Percentiles rank a stretch among this genome's conserved stretches.
These are phyloP conservation scores for Lactarius hengduanensis DNA, from an alignment of 768 basidiomycete species.

Conservation along the genomic window DNA sequence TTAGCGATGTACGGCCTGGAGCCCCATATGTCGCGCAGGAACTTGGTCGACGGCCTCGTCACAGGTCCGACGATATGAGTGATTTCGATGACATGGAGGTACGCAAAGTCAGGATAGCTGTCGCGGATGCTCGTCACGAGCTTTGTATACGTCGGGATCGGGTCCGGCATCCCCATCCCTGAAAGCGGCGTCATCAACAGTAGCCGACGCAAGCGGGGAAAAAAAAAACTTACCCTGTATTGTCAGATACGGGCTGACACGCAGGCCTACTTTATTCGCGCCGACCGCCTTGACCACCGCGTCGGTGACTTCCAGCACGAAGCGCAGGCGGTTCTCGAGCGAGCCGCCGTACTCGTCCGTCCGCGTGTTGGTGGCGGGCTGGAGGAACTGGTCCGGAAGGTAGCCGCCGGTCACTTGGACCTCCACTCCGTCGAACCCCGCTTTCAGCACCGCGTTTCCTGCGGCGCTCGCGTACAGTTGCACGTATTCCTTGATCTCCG, in stretches of 20 bases:
- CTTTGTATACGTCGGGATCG: slow-evolving; percentile 33
- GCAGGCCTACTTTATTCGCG: slow-evolving; percentile 37
- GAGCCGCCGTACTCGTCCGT: slow-evolving; percentile 49
- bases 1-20: slow-evolving; percentile 30
- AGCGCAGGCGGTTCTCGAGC: slow-evolving; percentile 44
- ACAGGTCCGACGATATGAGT: slow-evolving; percentile 5
- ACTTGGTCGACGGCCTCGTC: slow-evolving; percentile 26
- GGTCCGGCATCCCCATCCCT: slow-evolving; percentile 29
- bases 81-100: slow-evolving; percentile 38
- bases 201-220: too few relatives aligned
- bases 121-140: slow-evolving; percentile 32
- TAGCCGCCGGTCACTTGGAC: slow-evolving; percentile 35
- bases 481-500: slow-evolving; percentile 52
- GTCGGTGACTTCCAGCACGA: slow-evolving; percentile 41
- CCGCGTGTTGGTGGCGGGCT: slow-evolving; percentile 39
- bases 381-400: slow-evolving; percentile 41
- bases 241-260: slow-evolving; percentile 34
- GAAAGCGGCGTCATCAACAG: neutral
- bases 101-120: slow-evolving; percentile 18
- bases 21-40: slow-evolving; percentile 32
- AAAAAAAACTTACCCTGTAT: slow-evolving; percentile 3
- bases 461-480: slow-evolving; percentile 43
- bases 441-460: slow-evolving; percentile 32
- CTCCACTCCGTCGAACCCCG: slow-evolving; percentile 35
- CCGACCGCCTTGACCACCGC: slow-evolving; percentile 40